phyloP scores from a whole-genome alignment of 23 red algal species.

The Pyropia haitanensis region DNA sequence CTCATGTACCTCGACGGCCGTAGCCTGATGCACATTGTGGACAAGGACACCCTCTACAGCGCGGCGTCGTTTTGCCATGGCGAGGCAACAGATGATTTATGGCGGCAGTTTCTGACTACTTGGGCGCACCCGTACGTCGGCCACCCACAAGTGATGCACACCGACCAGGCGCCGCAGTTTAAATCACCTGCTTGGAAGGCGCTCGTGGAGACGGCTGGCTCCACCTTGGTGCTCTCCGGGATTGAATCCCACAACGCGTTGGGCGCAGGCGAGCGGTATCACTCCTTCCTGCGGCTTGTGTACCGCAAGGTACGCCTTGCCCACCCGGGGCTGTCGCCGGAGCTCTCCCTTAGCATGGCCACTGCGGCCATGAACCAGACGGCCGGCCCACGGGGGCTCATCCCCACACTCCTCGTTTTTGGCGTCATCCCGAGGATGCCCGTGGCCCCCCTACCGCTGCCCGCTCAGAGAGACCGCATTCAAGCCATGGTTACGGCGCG shows the following conservation, averaged over 20 bases:
- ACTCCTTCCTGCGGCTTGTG: not conserved
- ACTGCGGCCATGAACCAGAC: not conserved
- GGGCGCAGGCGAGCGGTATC: not conserved
- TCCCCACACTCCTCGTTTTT: constrained; percentile 1
- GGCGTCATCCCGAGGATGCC: not conserved
- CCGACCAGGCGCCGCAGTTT: not conserved
- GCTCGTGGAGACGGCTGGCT: not conserved
- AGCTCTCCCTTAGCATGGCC: not conserved
- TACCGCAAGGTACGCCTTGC: not conserved
- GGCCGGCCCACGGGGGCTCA: not conserved
- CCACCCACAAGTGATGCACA: not conserved
- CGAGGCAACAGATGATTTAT: not conserved
- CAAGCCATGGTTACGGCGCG: too few relatives aligned
- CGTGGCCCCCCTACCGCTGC: not conserved
- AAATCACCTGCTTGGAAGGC: not conserved
- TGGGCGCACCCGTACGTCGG: not conserved
- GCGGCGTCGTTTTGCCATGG: not conserved
- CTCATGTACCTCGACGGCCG: not conserved
- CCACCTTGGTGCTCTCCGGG: not conserved
- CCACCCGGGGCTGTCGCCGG: not conserved
- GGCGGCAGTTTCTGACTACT: not conserved
- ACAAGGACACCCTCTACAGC: not conserved
- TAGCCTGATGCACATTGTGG: not conserved
- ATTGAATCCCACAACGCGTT: not conserved
- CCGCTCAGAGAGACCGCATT: too few relatives aligned